Evolutionary conservation across 1,284 basidiomycete species (phyloP).

Genomic region (Malassezia dermatis): DNA sequence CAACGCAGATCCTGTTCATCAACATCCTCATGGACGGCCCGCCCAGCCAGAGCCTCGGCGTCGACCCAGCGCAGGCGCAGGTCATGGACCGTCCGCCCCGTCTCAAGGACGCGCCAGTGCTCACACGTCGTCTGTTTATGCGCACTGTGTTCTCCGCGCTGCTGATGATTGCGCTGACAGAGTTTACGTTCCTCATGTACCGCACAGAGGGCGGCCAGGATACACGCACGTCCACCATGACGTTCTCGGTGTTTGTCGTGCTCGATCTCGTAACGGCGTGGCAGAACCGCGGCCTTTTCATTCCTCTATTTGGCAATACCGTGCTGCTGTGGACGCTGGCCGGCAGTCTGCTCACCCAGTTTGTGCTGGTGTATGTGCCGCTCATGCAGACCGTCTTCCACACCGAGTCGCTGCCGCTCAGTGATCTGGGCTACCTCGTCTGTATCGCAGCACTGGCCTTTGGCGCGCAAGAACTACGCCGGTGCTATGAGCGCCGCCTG

Average conservation of each 20-base stretch:
- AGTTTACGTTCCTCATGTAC: constrained; percentile 64
- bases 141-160: constrained; percentile 80
- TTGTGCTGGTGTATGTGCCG: constrained; percentile 78
- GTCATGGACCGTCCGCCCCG: constrained; percentile 72
- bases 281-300: constrained; percentile 66
- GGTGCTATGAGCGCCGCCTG: constrained; percentile 61
- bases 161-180: constrained; percentile 76
- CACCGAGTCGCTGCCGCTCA: constrained; percentile 63
- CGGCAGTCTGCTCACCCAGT: constrained; percentile 69
- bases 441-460: constrained; percentile 63
- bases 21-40: constrained; percentile 99
- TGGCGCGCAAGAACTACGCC: constrained; percentile 65
- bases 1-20: constrained; percentile 98
- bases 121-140: constrained; percentile 62
- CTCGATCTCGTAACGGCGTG: constrained; percentile 88
- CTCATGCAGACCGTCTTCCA: constrained; percentile 86
- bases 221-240: constrained; percentile 54
- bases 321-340: constrained; percentile 82
- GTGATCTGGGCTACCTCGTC: constrained; percentile 65
- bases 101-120: constrained; percentile 75
- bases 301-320: constrained; percentile 54
- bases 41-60: constrained; percentile 86
- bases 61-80: constrained; percentile 86
- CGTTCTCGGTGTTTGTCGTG: constrained; percentile 92
- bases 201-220: background rate